Evolutionary conservation across 2,329 filamentous ascomycete genomes (phyloP).

Genomic region (Parastagonospora nodorum): DNA sequence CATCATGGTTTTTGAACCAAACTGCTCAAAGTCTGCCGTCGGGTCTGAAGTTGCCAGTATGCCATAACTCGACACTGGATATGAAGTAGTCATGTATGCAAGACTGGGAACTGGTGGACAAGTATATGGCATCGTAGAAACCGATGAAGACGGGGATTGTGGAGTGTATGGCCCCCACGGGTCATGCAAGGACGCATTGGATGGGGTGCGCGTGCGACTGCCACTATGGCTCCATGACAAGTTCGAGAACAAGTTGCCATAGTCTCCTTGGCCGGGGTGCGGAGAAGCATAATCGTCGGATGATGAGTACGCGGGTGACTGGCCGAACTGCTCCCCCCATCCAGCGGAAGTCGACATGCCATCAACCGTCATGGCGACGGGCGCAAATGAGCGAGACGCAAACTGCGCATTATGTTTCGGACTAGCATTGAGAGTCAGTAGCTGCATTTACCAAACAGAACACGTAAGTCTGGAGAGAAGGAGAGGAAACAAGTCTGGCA

Average conservation of each 20-base stretch:
- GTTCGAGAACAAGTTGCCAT: constrained; percentile 34
- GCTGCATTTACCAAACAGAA: background rate
- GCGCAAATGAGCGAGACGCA: constrained; percentile 12
- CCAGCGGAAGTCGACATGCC: constrained; percentile 17
- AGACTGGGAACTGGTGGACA: constrained; percentile 34
- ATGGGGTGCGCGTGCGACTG: constrained; percentile 43
- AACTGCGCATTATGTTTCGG: constrained; percentile 22
- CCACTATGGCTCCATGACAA: constrained; percentile 29
- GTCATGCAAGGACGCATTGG: constrained; percentile 44
- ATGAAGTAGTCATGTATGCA: constrained; percentile 30
- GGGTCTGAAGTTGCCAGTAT: constrained; percentile 22
- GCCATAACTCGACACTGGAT: constrained; percentile 30
- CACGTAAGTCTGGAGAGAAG: background rate
- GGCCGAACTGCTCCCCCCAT: constrained; percentile 37
- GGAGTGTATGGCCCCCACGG: constrained; percentile 36
- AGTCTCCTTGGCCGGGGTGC: constrained; percentile 30
- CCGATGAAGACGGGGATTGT: constrained; percentile 41
- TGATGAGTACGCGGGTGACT: constrained; percentile 38
- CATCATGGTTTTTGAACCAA: constrained; percentile 36
- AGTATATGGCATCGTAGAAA: constrained; percentile 39
- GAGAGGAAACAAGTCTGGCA: constrained; percentile 12
- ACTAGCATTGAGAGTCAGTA: constrained; percentile 15
- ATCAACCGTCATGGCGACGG: constrained; percentile 26
- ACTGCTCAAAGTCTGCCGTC: constrained; percentile 33
- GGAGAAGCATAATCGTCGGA: constrained; percentile 44